These are phyloP conservation scores for Saccharomycopsis fodiens DNA, from an alignment of 805 yeast species.

Conservation along the genomic window DNA sequence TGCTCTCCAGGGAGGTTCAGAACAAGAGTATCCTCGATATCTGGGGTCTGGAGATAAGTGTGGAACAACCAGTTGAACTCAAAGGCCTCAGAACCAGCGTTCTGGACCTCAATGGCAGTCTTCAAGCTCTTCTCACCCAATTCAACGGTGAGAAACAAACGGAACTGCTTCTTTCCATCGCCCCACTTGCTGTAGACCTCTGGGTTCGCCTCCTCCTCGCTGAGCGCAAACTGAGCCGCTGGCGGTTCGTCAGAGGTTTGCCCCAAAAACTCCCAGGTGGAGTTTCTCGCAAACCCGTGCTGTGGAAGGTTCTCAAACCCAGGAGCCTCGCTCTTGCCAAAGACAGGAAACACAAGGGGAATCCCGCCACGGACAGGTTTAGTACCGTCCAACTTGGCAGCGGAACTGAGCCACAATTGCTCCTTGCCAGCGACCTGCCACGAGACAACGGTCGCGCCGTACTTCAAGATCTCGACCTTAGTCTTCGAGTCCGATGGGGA, in stretches of 20 bases:
- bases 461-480: constrained; percentile 61
- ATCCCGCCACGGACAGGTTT: constrained; percentile 97
- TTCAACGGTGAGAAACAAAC: constrained; percentile 62
- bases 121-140: constrained; percentile 50
- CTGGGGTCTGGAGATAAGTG: constrained; percentile 71
- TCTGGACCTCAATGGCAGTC: constrained; percentile 70
- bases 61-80: constrained; percentile 95
- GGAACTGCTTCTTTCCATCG: constrained; percentile 54
- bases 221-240: constrained; percentile 82
- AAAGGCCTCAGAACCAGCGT: constrained; percentile 53
- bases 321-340: constrained; percentile 65
- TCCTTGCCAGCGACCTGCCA: constrained; percentile 72
- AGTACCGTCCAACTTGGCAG: constrained; percentile 82
- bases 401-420: constrained; percentile 74
- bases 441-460: constrained; percentile 83
- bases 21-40: constrained; percentile 70
- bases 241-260: constrained; percentile 64
- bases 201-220: constrained; percentile 71
- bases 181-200: constrained; percentile 58
- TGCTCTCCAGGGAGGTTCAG: constrained; percentile 67
- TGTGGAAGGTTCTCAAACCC: constrained; percentile 69
- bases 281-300: constrained; percentile 92
- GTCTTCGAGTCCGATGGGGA: constrained; percentile 27
- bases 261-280: constrained; percentile 91
- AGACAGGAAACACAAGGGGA: constrained; percentile 91